phyloP scores from a whole-genome alignment of 768 basidiomycete genomes.

The Cyclocybe aegerita region DNA sequence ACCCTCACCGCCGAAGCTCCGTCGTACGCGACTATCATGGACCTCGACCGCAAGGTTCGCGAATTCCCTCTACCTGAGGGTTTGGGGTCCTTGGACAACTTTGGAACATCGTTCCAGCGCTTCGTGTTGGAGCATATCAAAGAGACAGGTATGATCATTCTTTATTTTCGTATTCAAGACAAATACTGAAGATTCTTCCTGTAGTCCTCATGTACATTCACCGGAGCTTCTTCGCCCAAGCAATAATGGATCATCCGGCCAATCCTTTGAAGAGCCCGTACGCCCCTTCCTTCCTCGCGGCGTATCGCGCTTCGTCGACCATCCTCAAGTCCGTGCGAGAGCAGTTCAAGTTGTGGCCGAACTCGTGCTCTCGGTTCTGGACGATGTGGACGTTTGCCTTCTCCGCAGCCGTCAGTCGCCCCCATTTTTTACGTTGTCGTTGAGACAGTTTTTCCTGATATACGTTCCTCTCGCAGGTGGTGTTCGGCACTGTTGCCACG shows the following conservation, averaged over 20 bases:
- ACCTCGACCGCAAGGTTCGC: conserved; percentile 65
- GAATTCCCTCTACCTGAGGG: conserved; percentile 61
- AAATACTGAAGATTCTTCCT: neutral
- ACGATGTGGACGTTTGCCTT: conserved; percentile 62
- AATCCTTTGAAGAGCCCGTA: conserved; percentile 69
- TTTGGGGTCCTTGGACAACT: conserved; percentile 31
- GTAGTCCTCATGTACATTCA: conserved; percentile 63
- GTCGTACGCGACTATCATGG: conserved; percentile 62
- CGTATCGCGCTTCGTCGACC: conserved; percentile 56
- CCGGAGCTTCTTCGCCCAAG: conserved; percentile 69
- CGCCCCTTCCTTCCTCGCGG: conserved; percentile 62
- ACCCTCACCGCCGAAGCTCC: conserved; percentile 67
- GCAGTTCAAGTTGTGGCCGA: conserved; percentile 47
- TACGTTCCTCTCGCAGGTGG: conserved; percentile 42
- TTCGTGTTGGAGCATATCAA: conserved; percentile 50
- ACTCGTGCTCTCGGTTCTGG: conserved; percentile 56
- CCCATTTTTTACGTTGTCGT: neutral
- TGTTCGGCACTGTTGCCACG: conserved; percentile 79
- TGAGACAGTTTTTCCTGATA: neutral
- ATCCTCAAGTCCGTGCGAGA: conserved; percentile 52
- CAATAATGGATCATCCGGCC: conserved; percentile 63
- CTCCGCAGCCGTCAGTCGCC: conserved; percentile 45
- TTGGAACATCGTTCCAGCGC: conserved; percentile 40
- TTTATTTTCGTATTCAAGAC: neutral
- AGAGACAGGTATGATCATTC: conserved; percentile 38